These are phyloP conservation scores for Aureoboletus auriporus DNA, from an alignment of 768 basidiomycete species.

Conservation along the genomic window DNA sequence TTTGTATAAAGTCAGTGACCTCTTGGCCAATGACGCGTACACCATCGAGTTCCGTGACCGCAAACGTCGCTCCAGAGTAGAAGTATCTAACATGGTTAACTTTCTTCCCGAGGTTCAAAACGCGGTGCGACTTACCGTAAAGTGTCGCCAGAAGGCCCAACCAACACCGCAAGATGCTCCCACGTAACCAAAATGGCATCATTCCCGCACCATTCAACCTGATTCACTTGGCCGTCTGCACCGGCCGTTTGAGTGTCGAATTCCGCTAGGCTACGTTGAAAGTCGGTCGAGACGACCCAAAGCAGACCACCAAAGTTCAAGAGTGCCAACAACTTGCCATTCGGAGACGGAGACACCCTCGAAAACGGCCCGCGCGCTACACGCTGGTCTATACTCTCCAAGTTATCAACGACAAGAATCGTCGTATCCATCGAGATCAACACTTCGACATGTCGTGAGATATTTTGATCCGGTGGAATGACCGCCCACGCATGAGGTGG, in stretches of 20 bases:
- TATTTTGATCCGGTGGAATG: slow-evolving; percentile 85
- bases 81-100: slow-evolving; percentile 54
- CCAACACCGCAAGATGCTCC: slow-evolving; percentile 70
- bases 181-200: slow-evolving; percentile 90
- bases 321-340: slow-evolving; percentile 87
- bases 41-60: slow-evolving; percentile 86
- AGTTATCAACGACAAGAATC: slow-evolving; percentile 81
- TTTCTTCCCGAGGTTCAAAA: slow-evolving; percentile 4
- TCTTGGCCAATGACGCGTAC: slow-evolving; percentile 79
- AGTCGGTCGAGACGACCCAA: slow-evolving; percentile 95
- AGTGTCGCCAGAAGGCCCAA: slow-evolving; percentile 90
- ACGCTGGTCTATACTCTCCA: slow-evolving; percentile 86
- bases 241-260: slow-evolving; percentile 65
- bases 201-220: slow-evolving; percentile 94
- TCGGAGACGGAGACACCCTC: slow-evolving; percentile 86
- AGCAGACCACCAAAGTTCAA: slow-evolving; percentile 68
- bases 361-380: slow-evolving; percentile 86
- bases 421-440: slow-evolving; percentile 78
- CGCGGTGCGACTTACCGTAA: slow-evolving; percentile 55
- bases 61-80: slow-evolving; percentile 71
- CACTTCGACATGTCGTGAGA: slow-evolving; percentile 88
- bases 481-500: slow-evolving; percentile 84
- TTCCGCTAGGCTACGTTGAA: slow-evolving; percentile 84
- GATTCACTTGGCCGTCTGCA: slow-evolving; percentile 55
- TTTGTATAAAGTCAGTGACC: slow-evolving; percentile 85